Base-by-base conservation (phyloP, 176 grass and related monocot species). In the Avena sativa region DNA sequence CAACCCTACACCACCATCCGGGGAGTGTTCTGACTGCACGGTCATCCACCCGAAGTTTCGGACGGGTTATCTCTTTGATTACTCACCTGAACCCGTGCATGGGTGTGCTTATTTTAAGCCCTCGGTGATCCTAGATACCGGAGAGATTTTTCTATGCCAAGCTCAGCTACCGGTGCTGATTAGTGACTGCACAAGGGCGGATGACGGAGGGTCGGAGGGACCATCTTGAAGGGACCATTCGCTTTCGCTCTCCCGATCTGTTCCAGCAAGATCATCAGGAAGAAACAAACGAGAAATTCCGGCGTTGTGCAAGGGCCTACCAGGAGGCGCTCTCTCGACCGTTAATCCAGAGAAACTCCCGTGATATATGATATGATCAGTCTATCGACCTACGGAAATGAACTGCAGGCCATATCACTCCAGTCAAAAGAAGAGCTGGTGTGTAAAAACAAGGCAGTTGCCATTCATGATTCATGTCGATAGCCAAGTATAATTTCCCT, bases 111-210 rank as follows among this genome's bases (percentile, higher is more conserved):
- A 82, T 38, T 86, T 70, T 86, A 86, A 58, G 36, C 69, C 25
- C 34, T 57, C 82, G 61, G 40, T 56, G 58, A 87, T 79, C 55
- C 79, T 52, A 55, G 63, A 73, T 83, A 48, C 55, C 8, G 8
- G 74, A 72, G 80, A 87, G 63, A 73, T 80, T 80, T 90, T 71
- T 38, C 49, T n/a, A 17, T 23, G 15, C 25, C 1, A 64, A 17
- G 73, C 28, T 21, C 44, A 49, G 36, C 23, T 40, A 69, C 40
- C 44, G 8, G 21, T 61, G 80, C 34, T 74, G 76, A 79, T 20
- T 61, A 34, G 32, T 34, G 32, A 34, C 32, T 34, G 32, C 32
- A 34, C 32, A 34, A 34, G 32, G 32, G 32, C 32, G 32, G 32
- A 34, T 34, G 32, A 34, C 32, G 32, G 32, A 34, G 32, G 32